Conservation (phyloP, 148 eudicot genomes). For the Salicornia ramosissima region DNA sequence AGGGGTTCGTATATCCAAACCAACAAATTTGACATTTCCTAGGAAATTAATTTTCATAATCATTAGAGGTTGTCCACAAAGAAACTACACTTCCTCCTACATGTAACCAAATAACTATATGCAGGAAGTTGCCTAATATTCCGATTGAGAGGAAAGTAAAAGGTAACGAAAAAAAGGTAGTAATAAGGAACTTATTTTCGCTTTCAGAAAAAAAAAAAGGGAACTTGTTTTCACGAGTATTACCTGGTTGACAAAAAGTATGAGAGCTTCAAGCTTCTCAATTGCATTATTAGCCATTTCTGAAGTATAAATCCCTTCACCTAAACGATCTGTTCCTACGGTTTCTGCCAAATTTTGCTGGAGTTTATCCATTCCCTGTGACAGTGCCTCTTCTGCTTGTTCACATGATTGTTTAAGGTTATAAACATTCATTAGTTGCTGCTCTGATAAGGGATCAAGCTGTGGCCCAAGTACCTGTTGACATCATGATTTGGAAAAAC, state of each 20-base stretch:
- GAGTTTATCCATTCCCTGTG: constrained; percentile 89
- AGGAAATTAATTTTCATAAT: no score
- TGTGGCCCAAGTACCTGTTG: constrained; percentile 72
- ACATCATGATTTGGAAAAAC: constrained; percentile 13
- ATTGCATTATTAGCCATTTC: constrained; percentile 52
- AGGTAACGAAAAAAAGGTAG: not conserved
- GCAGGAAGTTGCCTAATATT: not conserved
- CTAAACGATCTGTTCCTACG: constrained; percentile 54
- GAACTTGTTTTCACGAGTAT: no score
- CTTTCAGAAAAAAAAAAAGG: no score
- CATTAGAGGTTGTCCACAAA: no score
- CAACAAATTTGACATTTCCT: no score
- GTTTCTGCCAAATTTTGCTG: constrained; percentile 59
- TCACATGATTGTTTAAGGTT: constrained; percentile 72
- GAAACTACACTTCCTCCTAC: no score
- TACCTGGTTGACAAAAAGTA: constrained; percentile 86
- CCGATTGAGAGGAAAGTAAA: not conserved
- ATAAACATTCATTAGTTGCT: constrained; percentile 41
- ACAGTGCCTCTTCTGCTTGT: constrained; percentile 89
- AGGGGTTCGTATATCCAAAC: no score
- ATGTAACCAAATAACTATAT: no score
- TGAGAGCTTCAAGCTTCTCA: constrained; percentile 71
- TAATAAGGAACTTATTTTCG: no score
- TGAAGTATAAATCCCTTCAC: constrained; percentile 55
- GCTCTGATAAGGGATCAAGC: constrained; percentile 60